These are phyloP conservation scores for Candida gigantensis DNA, from an alignment of 1,139 yeast genomes.

Conservation along the genomic window DNA sequence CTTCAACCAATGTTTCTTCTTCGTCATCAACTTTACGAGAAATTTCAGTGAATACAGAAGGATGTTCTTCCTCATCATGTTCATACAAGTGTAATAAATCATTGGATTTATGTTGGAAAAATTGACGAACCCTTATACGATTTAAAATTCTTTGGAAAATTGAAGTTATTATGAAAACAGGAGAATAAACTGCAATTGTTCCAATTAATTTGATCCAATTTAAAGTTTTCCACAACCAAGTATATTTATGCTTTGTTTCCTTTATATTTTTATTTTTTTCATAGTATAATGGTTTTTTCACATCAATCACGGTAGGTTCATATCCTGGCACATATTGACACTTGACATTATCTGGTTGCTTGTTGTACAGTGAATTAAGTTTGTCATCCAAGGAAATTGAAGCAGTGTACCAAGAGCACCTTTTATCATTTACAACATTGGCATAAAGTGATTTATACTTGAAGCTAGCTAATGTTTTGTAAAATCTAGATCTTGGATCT, in stretches of 20 bases:
- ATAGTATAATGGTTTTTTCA: slow-evolving; percentile 28
- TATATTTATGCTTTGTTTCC: slow-evolving; percentile 15
- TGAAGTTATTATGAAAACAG: slow-evolving; percentile 49
- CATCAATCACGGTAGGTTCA: slow-evolving; percentile 56
- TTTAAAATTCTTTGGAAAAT: slow-evolving; percentile 42
- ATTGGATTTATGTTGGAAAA: slow-evolving; percentile 30
- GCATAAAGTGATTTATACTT: slow-evolving; percentile 61
- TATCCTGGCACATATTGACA: slow-evolving; percentile 52
- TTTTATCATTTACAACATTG: slow-evolving; percentile 73
- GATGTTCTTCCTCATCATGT: slow-evolving; percentile 11
- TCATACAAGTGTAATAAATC: slow-evolving; percentile 34
- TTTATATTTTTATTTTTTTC: slow-evolving; percentile 3
- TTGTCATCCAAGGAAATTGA: slow-evolving; percentile 70
- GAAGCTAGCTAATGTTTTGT: slow-evolving; percentile 54
- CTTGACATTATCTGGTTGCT: slow-evolving; percentile 37
- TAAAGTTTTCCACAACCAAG: slow-evolving; percentile 29
- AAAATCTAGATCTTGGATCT: slow-evolving; percentile 59
- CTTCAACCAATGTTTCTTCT: slow-evolving; percentile 58
- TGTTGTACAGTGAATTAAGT: slow-evolving; percentile 44
- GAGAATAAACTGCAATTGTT: slow-evolving; percentile 48
- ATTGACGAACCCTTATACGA: slow-evolving; percentile 30
- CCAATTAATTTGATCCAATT: slow-evolving; percentile 49
- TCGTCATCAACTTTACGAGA: slow-evolving; percentile 45
- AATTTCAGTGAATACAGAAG: slow-evolving; percentile 16
- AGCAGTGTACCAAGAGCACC: slow-evolving; percentile 83